Percentiles rank a stretch among this genome's conserved stretches.
These are phyloP conservation scores for Diaporthe aspalathi DNA, from an alignment of 2,329 filamentous ascomycete genomes.

Conservation along the genomic window DNA sequence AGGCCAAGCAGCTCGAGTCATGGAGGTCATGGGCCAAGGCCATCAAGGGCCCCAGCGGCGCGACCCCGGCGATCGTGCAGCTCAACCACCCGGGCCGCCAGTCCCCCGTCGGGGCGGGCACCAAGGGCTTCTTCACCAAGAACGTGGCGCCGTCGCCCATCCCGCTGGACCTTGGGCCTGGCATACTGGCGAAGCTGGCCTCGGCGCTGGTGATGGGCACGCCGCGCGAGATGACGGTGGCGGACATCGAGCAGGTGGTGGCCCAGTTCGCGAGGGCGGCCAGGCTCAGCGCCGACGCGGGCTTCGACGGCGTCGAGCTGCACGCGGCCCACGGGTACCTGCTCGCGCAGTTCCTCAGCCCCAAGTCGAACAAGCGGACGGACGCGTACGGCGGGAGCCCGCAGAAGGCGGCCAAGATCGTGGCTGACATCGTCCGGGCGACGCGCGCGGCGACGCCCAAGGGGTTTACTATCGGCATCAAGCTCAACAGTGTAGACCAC, in stretches of 20 bases:
- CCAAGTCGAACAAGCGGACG: slow-evolving; percentile 61
- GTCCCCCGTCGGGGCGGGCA: slow-evolving; percentile 43
- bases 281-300: slow-evolving; percentile 57
- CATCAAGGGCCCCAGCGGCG: slow-evolving; percentile 57
- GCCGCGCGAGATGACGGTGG: slow-evolving; percentile 65
- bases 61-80: slow-evolving; percentile 68
- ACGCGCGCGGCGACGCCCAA: slow-evolving; percentile 52
- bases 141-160: slow-evolving; percentile 58
- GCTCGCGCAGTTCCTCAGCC: slow-evolving; percentile 65
- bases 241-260: slow-evolving; percentile 66
- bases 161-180: slow-evolving; percentile 54
- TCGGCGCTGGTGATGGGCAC: slow-evolving; percentile 59
- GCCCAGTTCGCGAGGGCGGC: slow-evolving; percentile 65
- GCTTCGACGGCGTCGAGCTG: slow-evolving; percentile 58
- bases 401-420: slow-evolving; percentile 59
- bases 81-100: slow-evolving; percentile 73
- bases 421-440: slow-evolving; percentile 61
- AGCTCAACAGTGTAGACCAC: slow-evolving; percentile 69
- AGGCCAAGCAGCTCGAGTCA: slow-evolving; percentile 47
- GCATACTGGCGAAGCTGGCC: slow-evolving; percentile 49
- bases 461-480: slow-evolving; percentile 63
- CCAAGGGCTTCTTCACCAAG: slow-evolving; percentile 60
- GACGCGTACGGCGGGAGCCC: slow-evolving; percentile 67
- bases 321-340: slow-evolving; percentile 69
- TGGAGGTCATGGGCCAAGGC: slow-evolving; percentile 58